Evolutionary conservation across 805 yeast species (phyloP), one percentile per base, ranked within the genome.

Genomic region (Cyberlindnera amylophila): DNA sequence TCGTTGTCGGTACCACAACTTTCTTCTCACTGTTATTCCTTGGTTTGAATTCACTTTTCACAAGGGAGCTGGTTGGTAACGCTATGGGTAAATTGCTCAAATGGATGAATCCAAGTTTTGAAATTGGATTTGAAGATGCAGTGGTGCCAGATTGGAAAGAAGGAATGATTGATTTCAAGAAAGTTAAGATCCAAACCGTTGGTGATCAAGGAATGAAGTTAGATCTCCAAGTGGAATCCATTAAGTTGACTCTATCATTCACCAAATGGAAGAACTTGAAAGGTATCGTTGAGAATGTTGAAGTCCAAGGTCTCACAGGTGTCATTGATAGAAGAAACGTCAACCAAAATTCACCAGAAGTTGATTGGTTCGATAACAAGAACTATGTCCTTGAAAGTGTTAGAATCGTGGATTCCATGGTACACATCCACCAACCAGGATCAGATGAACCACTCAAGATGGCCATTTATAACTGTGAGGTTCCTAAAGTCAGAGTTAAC

Each of bases 81-180:
- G 68, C 76, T 55, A 74, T 86, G 19, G 97, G 96, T 3, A 85
- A 81, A 53, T 61, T 84, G 38, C 73, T 90, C 41, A 88, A 95
- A 28, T 72, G 74, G 42, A 52, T 64, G 32, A 86, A 85, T 54
- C 83, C 95, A 4, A 87, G 85, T 16, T 69, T 90, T 45, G 79
- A 81, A 7, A 89, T 90, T 11, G 80, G 80, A 3, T 91, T 91
- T 52, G 96, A 87, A 59, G 86, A 79, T 57, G 97, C 96, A 0
- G 79, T 89, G 44, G 91, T 87, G 2, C 96, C 97, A 0, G 88
- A 87, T 46, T 91, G 96, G 96, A 74, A 79, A 42, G 86, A 82
- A 50, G 93, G 96, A 1, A 82, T 79, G 51, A 87, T 90, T 44
- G 77, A 81, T 42, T 82, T 91, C 61, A 76, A 80, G 42, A 84